A percentile compares a stretch with the other conserved stretches of the same genome.
Evolutionary conservation across 192 early-diverging fungal genomes (phyloP).

Genomic region (Diversispora eburnea): DNA sequence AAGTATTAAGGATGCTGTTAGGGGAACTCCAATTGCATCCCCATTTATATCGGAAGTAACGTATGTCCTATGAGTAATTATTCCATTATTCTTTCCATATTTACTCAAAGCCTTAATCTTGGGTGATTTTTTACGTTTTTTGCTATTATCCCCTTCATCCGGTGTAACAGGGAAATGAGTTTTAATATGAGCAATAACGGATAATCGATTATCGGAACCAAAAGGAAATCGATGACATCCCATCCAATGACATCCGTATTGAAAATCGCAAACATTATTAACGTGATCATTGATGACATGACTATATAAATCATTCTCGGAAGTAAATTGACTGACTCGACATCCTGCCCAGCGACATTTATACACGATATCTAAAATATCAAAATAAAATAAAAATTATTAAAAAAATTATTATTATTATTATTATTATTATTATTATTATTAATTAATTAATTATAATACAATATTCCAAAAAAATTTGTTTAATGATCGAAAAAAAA

Average conservation of each 20-base stretch:
- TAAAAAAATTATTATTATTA: no score
- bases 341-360: constrained; percentile 53
- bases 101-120: constrained; percentile 27
- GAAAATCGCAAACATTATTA: constrained; percentile 27
- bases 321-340: constrained; percentile 33
- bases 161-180: constrained; percentile 49
- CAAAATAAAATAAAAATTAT: constrained; percentile 14
- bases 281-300: constrained; percentile 53
- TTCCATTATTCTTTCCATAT: constrained; percentile 29
- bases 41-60: constrained; percentile 36
- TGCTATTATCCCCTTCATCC: constrained; percentile 30
- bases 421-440: no score
- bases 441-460: no score
- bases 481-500: no score
- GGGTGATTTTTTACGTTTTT: constrained; percentile 24
- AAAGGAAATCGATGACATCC: constrained; percentile 42
- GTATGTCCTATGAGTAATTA: constrained; percentile 39
- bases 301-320: constrained; percentile 41
- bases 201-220: constrained; percentile 32
- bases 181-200: constrained; percentile 47
- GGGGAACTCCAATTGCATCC: constrained; percentile 48
- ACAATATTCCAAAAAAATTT: not conserved
- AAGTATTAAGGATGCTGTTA: constrained; percentile 54
- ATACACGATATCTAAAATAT: constrained; percentile 33
- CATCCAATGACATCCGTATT: constrained; percentile 52